These are phyloP conservation scores for Balakata baccata DNA, from an alignment of 345 rosid species.

Conservation along the genomic window DNA sequence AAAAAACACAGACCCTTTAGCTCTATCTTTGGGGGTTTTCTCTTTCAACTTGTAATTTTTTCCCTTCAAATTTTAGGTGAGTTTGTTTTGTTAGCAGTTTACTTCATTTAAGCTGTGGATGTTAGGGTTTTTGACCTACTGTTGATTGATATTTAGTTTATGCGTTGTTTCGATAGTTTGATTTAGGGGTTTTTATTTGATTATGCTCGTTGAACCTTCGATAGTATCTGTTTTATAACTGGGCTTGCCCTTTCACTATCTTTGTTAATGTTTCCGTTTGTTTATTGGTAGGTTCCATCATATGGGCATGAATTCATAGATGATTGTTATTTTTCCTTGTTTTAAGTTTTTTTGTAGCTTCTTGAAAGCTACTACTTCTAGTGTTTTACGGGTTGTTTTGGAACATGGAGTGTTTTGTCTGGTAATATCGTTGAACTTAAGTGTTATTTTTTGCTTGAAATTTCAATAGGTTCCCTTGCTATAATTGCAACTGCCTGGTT, in stretches of 20 bases:
- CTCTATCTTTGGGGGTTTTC: background rate
- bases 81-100: background rate
- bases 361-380: background rate
- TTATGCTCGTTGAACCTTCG: background rate
- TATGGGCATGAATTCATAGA: background rate
- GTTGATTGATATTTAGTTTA: background rate
- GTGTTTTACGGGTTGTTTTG: background rate
- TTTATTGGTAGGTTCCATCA: background rate
- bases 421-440: background rate
- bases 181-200: background rate
- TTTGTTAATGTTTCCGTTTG: background rate
- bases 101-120: background rate
- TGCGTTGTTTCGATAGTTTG: background rate
- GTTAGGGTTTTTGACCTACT: constrained; percentile 16
- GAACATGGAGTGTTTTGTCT: background rate
- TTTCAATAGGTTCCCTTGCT: background rate
- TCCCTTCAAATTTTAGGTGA: background rate
- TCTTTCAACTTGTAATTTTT: background rate
- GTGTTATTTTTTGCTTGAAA: background rate
- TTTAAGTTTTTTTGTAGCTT: background rate
- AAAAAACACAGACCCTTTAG: constrained; percentile 4
- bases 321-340: background rate
- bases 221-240: background rate
- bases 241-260: background rate
- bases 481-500: background rate